Evolutionary conservation across 2,329 filamentous ascomycete genomes (phyloP).

Genomic region (Sclerotinia nivalis): DNA sequence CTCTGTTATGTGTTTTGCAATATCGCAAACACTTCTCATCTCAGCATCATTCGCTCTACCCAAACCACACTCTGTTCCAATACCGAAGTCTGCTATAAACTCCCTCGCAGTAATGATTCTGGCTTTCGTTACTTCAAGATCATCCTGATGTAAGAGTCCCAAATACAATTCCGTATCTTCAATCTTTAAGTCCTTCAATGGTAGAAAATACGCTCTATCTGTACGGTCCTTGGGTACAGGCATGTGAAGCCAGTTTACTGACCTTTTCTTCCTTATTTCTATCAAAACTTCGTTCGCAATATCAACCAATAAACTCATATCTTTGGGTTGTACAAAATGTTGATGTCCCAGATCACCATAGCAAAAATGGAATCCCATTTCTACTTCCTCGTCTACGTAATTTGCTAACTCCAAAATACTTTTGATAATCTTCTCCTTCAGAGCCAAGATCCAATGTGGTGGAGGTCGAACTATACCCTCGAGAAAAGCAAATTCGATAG

Average conservation of each 20-base stretch:
- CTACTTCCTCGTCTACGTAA: conserved; percentile 42
- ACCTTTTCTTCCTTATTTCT: conserved; percentile 34
- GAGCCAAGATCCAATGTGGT: conserved; percentile 25
- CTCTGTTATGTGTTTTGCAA: conserved; percentile 5
- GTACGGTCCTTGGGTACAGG: conserved; percentile 46
- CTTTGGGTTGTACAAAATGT: conserved; percentile 47
- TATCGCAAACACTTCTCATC: conserved; percentile 26
- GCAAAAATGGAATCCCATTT: conserved; percentile 50
- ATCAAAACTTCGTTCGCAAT: conserved; percentile 42
- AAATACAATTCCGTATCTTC: conserved; percentile 43
- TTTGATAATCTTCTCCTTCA: conserved; percentile 43
- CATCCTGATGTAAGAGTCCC: conserved; percentile 45
- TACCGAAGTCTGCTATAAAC: conserved; percentile 42
- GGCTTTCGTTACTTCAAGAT: conserved; percentile 44
- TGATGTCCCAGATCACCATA: conserved; percentile 49
- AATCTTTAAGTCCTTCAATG: conserved; percentile 43
- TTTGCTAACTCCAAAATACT: conserved; percentile 41
- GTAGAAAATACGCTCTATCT: conserved; percentile 44
- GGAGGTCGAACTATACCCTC: conserved; percentile 28
- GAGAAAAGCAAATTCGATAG: conserved; percentile 35
- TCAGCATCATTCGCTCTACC: conserved; percentile 36
- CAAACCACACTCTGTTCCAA: conserved; percentile 47
- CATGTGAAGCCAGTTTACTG: conserved; percentile 47
- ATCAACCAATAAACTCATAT: conserved; percentile 41
- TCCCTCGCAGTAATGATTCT: conserved; percentile 44